These are phyloP conservation scores for Datura wrightii DNA, from an alignment of 257 asterid genomes.

Conservation along the genomic window DNA sequence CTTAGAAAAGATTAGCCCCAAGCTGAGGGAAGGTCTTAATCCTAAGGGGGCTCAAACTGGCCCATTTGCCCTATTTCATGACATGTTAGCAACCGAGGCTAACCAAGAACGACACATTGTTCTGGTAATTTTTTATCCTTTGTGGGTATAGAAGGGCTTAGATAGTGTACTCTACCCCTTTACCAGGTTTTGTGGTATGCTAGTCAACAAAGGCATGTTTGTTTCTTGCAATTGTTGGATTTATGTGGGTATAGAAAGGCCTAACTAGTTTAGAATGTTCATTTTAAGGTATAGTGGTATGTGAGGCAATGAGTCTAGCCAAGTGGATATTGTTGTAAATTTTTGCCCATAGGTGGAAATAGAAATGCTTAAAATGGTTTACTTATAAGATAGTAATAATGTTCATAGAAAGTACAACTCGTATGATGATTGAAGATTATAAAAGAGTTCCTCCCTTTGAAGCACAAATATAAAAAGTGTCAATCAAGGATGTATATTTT, in stretches of 20 bases:
- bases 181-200: not conserved
- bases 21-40: not conserved
- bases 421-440: too few species aligned
- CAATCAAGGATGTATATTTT: too few species aligned
- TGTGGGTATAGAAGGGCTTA: conserved; percentile 5
- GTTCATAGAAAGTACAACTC: too few species aligned
- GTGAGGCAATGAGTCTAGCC: too few species aligned
- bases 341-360: too few species aligned
- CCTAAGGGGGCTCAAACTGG: not conserved
- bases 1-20: not conserved
- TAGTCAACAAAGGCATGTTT: not conserved
- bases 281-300: not conserved
- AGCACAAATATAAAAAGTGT: too few species aligned
- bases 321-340: too few species aligned
- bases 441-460: too few species aligned
- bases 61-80: not conserved
- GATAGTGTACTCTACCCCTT: not conserved
- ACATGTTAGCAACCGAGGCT: not conserved
- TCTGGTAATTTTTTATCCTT: not conserved
- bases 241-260: not conserved
- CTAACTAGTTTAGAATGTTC: not conserved
- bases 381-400: too few species aligned
- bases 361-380: too few species aligned
- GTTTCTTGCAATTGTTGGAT: not conserved
- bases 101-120: not conserved